Percentiles rank a stretch among this genome's conserved stretches.
phyloP scores from a whole-genome alignment of 2,329 filamentous ascomycete species.

The Curvularia lunata region DNA sequence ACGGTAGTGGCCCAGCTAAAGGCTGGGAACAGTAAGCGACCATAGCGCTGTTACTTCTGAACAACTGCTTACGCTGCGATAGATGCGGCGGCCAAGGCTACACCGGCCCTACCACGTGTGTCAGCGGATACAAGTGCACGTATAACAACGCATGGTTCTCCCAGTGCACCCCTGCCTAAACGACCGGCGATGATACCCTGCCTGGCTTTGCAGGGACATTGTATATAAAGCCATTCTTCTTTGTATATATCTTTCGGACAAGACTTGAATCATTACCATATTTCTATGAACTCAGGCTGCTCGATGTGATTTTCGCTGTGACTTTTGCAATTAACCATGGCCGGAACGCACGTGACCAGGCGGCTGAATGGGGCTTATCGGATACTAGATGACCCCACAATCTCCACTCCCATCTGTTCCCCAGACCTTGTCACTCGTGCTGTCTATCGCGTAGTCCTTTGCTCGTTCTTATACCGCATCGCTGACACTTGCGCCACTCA shows the following conservation, averaged over 20 bases:
- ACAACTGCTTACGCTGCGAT: slow-evolving; percentile 7
- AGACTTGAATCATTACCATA: slow-evolving; percentile 6
- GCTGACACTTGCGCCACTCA: neutral
- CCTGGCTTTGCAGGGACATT: neutral
- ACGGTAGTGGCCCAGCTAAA: slow-evolving; percentile 2
- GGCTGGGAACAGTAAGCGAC: slow-evolving; percentile 13
- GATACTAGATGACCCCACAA: neutral
- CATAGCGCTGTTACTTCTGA: neutral
- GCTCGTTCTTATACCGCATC: neutral
- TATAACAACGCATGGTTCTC: slow-evolving; percentile 14
- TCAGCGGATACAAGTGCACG: slow-evolving; percentile 21
- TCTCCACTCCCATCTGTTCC: neutral
- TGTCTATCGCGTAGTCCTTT: neutral
- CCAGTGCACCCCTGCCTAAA: slow-evolving; percentile 15
- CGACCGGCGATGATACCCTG: neutral
- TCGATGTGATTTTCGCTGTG: too few species aligned
- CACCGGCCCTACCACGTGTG: slow-evolving; percentile 28
- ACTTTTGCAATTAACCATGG: neutral
- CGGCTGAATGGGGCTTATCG: neutral
- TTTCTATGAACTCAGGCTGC: neutral
- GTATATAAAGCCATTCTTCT: slow-evolving; percentile 12
- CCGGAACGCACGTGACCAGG: neutral
- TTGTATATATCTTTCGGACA: slow-evolving; percentile 25
- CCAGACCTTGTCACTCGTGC: neutral
- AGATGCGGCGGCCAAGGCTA: slow-evolving; percentile 31